Evolutionary conservation across 345 rosid genomes (phyloP).

Genomic region (Iberis pinnata): DNA sequence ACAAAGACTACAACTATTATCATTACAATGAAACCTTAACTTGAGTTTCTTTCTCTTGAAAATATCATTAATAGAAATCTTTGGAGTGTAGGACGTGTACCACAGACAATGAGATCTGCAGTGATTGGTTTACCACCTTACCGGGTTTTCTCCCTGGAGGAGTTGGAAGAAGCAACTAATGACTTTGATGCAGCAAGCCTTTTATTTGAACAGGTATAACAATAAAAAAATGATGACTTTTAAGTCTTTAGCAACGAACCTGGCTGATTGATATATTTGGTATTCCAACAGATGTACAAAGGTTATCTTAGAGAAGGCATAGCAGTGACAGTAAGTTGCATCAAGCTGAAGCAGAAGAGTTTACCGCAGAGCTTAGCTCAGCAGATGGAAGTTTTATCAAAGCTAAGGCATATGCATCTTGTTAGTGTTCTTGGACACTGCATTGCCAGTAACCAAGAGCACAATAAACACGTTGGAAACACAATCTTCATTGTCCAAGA

Average conservation of each 20-base stretch:
- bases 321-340: conserved; percentile 51
- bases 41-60: neutral
- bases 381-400: conserved; percentile 69
- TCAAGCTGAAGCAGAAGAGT: conserved; percentile 65
- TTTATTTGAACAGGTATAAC: conserved; percentile 42
- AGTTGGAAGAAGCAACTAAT: conserved; percentile 77
- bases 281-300: conserved; percentile 51
- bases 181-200: conserved; percentile 61
- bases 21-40: conserved; percentile 7
- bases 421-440: conserved; percentile 86
- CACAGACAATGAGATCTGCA: conserved; percentile 74
- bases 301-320: conserved; percentile 64
- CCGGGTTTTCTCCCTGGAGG: conserved; percentile 62
- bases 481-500: conserved; percentile 65
- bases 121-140: conserved; percentile 78
- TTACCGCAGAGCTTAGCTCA: conserved; percentile 54
- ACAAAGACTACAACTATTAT: neutral
- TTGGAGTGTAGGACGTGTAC: conserved; percentile 55
- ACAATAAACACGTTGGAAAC: conserved; percentile 40
- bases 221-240: conserved; percentile 6
- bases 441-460: conserved; percentile 62
- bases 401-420: conserved; percentile 79
- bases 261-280: conserved; percentile 3
- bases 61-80: neutral
- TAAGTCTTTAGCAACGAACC: neutral